Evolutionary conservation across 257 asterid genomes (phyloP).

Genomic region (Solanum chiquidenum): DNA sequence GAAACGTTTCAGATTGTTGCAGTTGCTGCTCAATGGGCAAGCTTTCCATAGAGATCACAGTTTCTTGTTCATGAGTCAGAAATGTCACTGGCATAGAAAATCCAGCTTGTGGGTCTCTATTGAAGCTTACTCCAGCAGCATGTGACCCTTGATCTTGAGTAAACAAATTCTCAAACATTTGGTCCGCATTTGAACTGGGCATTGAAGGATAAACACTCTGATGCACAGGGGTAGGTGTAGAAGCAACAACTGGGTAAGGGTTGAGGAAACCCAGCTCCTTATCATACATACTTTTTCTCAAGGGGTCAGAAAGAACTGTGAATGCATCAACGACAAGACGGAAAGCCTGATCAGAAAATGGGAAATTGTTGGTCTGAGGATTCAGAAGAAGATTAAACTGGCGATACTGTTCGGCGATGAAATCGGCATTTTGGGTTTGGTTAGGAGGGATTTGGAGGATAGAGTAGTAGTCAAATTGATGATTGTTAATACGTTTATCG

Average conservation of each 20-base stretch:
- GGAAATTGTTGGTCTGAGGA: slow-evolving; percentile 60
- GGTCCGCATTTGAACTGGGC: neutral
- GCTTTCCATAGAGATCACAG: slow-evolving; percentile 17
- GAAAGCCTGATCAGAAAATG: slow-evolving; percentile 81
- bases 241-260: neutral
- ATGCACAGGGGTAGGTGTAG: neutral
- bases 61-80: slow-evolving; percentile 2
- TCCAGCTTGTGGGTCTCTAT: neutral
- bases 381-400: slow-evolving; percentile 38
- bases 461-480: slow-evolving; percentile 51
- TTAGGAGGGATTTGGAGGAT: slow-evolving; percentile 58
- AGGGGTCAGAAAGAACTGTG: slow-evolving; percentile 57
- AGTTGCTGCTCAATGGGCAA: neutral
- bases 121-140: neutral
- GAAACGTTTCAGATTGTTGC: neutral
- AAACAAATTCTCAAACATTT: neutral
- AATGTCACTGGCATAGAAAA: slow-evolving; percentile 8
- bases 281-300: slow-evolving; percentile 54
- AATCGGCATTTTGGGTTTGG: slow-evolving; percentile 50
- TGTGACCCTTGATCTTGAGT: neutral
- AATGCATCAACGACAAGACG: slow-evolving; percentile 65
- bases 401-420: slow-evolving; percentile 52
- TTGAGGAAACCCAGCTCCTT: slow-evolving; percentile 38
- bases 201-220: neutral
- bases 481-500: slow-evolving; percentile 47